Base-by-base conservation (phyloP, 2,329 filamentous ascomycete species). In the Fusarium chuoi region DNA sequence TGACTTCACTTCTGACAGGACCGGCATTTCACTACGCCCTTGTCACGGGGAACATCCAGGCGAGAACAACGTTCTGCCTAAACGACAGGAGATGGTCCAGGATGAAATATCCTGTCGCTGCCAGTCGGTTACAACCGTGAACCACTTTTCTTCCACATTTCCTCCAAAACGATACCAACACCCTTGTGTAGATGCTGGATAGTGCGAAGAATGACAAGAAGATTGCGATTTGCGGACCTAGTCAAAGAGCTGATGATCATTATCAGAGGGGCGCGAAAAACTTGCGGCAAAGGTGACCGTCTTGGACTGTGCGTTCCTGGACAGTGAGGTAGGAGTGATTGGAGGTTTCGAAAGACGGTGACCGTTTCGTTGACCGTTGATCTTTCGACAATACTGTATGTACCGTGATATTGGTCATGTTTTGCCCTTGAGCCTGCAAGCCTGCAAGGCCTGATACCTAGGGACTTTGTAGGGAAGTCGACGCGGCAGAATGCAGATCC, bases 401-500 rank as follows among this genome's bases (percentile, higher is more conserved):
- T 45, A 10, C 39, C 14, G 13, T 44, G 56, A 38, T 54, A 46
- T 39, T 61, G 52, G 46, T 14, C 54, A 44, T 48, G 71, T 64
- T 70, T 65, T 55, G 63, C 44, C 46, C 56, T 62, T 65, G 49
- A 57, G 49, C 61, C 46, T 55, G 59, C 35, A 41, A 57, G 49
- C 61, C 46, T 55, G 59, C 35, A 41, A 62, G 62, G 46, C 62
- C 71, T 63, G 44, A 42, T 44, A 30, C 60, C 55, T 52, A 22
- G 62, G 45, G 42, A 52, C 52, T 35, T 35, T 52, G 66, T 42
- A 65, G 39, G 51, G 59, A 70, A 54, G 65, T 75, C 48, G 61
- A 73, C 66, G 65, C 71, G 63, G 67, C 68, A 66, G 44, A 48
- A 30, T 74, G 79, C 67, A 79, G 79, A 80, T 81, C 79, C 77